A percentile compares a stretch with the other conserved stretches of the same genome.
Conservation (phyloP, 2,329 filamentous ascomycete species). For the Pyricularia pennisetigena region DNA sequence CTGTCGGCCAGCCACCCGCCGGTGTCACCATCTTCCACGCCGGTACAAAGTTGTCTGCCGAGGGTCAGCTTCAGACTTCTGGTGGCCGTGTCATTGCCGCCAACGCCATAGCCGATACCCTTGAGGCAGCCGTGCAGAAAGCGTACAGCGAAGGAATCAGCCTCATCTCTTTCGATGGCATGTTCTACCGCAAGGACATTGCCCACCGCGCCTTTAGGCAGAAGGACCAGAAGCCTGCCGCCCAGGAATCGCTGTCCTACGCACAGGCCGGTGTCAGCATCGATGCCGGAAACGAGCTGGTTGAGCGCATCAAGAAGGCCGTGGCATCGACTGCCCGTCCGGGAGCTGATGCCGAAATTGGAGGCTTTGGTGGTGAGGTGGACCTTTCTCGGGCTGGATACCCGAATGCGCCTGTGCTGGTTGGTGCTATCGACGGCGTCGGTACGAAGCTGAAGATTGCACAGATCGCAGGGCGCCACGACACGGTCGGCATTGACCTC, state of each 20-base stretch:
- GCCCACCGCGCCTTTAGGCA: conserved; percentile 62
- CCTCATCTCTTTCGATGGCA: conserved; percentile 72
- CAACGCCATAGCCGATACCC: conserved; percentile 62
- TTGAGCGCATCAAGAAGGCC: conserved; percentile 81
- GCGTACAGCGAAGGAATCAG: conserved; percentile 73
- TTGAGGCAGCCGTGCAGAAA: conserved; percentile 74
- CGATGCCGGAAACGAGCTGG: conserved; percentile 85
- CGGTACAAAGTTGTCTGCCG: conserved; percentile 59
- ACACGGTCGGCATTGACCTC: conserved; percentile 91
- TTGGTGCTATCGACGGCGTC: conserved; percentile 93
- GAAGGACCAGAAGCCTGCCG: conserved; percentile 17
- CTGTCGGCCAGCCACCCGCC: conserved; percentile 31
- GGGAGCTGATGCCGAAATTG: conserved; percentile 87
- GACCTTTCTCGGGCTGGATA: conserved; percentile 70
- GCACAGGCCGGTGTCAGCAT: conserved; percentile 90
- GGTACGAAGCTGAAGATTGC: conserved; percentile 97
- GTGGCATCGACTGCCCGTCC: conserved; percentile 78
- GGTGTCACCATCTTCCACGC: conserved; percentile 85
- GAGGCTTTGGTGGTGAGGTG: conserved; percentile 86
- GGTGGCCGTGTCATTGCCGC: conserved; percentile 91
- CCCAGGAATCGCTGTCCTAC: conserved; percentile 64
- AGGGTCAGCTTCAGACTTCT: conserved; percentile 58
- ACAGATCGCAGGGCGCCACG: conserved; percentile 78
- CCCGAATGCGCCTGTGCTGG: conserved; percentile 63
- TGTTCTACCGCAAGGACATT: conserved; percentile 91